Conservation (phyloP, 2,329 filamentous ascomycete genomes). For the Fusarium longipes region DNA sequence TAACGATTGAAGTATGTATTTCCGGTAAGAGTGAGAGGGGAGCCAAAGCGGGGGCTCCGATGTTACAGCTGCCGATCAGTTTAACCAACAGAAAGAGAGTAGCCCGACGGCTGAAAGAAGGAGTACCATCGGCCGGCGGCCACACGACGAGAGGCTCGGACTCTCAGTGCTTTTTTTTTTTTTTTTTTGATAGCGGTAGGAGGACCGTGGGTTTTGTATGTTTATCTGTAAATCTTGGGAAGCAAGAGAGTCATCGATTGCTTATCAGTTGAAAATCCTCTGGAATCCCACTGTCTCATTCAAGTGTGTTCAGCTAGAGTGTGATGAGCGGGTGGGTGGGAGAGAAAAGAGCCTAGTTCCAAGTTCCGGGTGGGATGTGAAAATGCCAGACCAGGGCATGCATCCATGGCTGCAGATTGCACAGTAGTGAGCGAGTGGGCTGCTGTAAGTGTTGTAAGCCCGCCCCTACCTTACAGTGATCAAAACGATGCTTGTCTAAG, state of each 20-base stretch:
- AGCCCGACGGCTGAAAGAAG: constrained; percentile 16
- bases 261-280: constrained; percentile 27
- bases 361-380: constrained; percentile 36
- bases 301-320: constrained; percentile 16
- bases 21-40: constrained; percentile 29
- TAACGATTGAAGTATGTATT: constrained; percentile 27
- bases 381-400: constrained; percentile 22
- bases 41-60: constrained; percentile 37
- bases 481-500: not conserved
- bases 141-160: constrained; percentile 3
- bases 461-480: not conserved
- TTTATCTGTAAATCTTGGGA: not conserved
- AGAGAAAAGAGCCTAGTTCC: constrained; percentile 27
- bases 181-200: not conserved
- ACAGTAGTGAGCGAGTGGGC: constrained; percentile 22
- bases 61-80: constrained; percentile 36
- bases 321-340: constrained; percentile 22
- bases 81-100: constrained; percentile 17
- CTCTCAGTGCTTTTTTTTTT: not conserved
- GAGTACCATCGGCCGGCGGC: constrained; percentile 14
- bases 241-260: constrained; percentile 1
- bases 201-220: not conserved
- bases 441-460: not conserved
- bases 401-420: constrained; percentile 35
- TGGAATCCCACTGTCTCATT: constrained; percentile 24